Base-by-base conservation (phyloP, 441 rosid species). In the Bocquillonia castaneifolia region DNA sequence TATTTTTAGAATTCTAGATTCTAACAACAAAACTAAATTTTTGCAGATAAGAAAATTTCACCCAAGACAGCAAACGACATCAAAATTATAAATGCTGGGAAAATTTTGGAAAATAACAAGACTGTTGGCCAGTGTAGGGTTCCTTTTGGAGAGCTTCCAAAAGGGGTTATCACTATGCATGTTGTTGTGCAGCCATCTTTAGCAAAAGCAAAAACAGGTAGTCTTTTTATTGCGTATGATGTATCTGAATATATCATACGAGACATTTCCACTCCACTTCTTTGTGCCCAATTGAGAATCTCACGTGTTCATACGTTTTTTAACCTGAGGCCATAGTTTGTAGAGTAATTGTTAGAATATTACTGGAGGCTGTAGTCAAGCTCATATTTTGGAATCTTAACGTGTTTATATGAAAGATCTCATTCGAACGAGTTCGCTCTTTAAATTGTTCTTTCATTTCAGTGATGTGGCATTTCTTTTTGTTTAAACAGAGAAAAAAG, bases 101-200 rank as follows among this genome's bases (percentile, higher is more conserved):
- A 88, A 80, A 81, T 93, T 70, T 81, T 93, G 85, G 98, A 91
- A 73, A 91, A 85, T 81, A 76, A 60, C 78, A 89, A 79, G 89
- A 93, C 92, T 14, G 92, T 93, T 57, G 95, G 89, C 14, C 96
- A 88, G 66, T 93, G 97, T 80, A 86, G 76, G 72, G 82, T 63
- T 65, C 97, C 92, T 5, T 91, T 88, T 73, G 96, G 89, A 29
- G 93, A 89, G 65, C 88, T 91, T 73, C 82, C 87, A 12, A 79
- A 78, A 56, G 89, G 84, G 14, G 85, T 83, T 67, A 89, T 91
- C 60, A 91, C 90, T 69, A 93, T 93, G 98, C 98, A 93, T 67
- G 97, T 93, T 67, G 97, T 91, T 9, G 96, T 89, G 76, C 97
- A 91, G 80, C 93, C 85, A 56, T 77, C 96, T 67, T 61, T 82